These are phyloP conservation scores for Cyclotella sp. DNA, from an alignment of 108 stramenopile species.

Conservation along the genomic window DNA sequence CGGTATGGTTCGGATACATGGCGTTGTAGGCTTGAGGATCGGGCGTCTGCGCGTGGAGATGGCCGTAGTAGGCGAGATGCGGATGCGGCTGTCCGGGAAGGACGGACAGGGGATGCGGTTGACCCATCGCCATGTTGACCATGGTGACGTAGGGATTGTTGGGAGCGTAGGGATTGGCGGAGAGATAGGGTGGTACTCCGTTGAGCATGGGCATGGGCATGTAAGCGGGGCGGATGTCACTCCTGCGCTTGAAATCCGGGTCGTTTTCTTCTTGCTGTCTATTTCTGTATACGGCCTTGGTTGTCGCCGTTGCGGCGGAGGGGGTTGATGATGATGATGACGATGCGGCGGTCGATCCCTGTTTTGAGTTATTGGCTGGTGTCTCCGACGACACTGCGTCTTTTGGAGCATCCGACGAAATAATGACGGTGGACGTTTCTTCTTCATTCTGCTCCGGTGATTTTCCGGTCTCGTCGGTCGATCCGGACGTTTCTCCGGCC, in stretches of 20 bases:
- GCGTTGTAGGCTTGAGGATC: constrained; percentile 4
- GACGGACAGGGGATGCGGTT: neutral
- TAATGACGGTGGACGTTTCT: neutral
- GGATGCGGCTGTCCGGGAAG: constrained; percentile 8
- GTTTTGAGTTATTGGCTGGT: no score
- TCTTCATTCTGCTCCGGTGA: neutral
- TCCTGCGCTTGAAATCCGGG: constrained; percentile 86
- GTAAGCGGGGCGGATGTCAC: constrained; percentile 29
- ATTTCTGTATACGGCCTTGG: constrained; percentile 86
- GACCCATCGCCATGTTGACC: constrained; percentile 25
- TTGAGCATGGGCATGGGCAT: neutral
- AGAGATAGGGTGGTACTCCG: neutral
- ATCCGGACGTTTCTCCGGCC: neutral
- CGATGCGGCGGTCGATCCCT: neutral
- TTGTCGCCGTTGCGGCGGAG: constrained; percentile 24
- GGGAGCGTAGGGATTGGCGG: neutral
- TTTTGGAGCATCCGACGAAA: neutral
- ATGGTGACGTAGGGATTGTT: constrained; percentile 13
- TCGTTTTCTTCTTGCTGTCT: constrained; percentile 82
- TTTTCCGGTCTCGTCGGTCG: neutral
- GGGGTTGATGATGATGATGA: constrained; percentile 11
- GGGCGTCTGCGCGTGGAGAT: neutral
- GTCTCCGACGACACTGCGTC: neutral
- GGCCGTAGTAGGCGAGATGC: constrained; percentile 24
- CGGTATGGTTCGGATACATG: constrained; percentile 1